Evolutionary conservation across 2,329 filamentous ascomycete species (phyloP), one percentile per base, ranked within the genome.

Genomic region (Penicillium olsonii): DNA sequence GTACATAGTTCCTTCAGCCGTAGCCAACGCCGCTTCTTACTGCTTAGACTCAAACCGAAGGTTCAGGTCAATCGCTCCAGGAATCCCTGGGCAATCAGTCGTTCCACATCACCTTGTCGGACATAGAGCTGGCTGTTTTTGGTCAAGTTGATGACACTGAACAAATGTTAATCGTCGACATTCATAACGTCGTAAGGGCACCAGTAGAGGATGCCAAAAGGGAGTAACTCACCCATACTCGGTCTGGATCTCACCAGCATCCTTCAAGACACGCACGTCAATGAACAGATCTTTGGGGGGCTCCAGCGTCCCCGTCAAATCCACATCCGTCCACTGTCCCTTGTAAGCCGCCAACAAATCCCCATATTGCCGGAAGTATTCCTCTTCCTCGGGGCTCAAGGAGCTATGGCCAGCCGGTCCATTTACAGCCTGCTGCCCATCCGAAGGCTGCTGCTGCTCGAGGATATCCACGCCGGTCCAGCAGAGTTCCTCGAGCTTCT

Each of bases 111-210:
- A 19, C 90, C 92, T 66, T 96, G 90, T 39, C 92, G 84, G 33
- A 99, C 94, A 66, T 95, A 97, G 67, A 99, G 95, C 68, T 99
- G 94, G 65, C 92, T 96, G 72, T 99, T 97, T 73, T 95, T 97
- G 31, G 91, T 96, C 75, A 99, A 80, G 52, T 88, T 97, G 63
- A 99, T 96, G 11, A 92, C 89, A 14, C 91, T 96, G 48, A 56
- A 26, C 37, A 35, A 22, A 5, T 17, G 34, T 39, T 39, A 49
- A 27, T 27, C 12, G n/a, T n/a, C n/a, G n/a, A n/a, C n/a, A n/a
- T n/a, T n/a, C n/a, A n/a, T n/a, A n/a, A n/a, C n/a, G n/a, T n/a
- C n/a, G n/a, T n/a, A n/a, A n/a, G n/a, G n/a, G n/a, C 22, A 24
- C 22, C 22, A 24, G 22, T 24, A n/a, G n/a, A n/a, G n/a, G n/a